These are phyloP conservation scores for Castanopsis chinensis DNA, from an alignment of 306 rosid species.

Conservation along the genomic window DNA sequence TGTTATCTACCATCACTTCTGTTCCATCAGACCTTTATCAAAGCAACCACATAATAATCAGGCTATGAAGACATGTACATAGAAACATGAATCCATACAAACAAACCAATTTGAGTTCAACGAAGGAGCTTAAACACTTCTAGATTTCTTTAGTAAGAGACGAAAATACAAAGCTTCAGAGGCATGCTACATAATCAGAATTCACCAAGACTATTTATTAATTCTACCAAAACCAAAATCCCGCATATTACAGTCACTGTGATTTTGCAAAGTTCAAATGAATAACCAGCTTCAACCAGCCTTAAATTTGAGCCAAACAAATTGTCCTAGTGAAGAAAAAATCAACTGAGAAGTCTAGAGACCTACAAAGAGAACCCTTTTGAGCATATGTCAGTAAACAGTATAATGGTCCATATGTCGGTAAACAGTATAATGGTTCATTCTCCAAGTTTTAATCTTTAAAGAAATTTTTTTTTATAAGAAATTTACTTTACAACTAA, in stretches of 20 bases:
- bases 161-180: not conserved
- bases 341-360: not conserved
- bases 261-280: not conserved
- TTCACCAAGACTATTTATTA: not conserved
- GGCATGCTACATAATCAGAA: not conserved
- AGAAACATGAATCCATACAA: slow-evolving; percentile 2
- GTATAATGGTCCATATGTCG: not conserved
- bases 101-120: not conserved
- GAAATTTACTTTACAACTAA: not conserved
- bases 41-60: slow-evolving; percentile 1
- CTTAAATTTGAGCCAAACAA: not conserved
- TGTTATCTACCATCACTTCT: slow-evolving; percentile 86
- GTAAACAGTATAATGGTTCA: not conserved
- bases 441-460: not conserved
- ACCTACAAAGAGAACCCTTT: not conserved
- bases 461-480: not conserved
- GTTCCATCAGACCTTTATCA: slow-evolving; percentile 73
- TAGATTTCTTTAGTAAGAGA: not conserved
- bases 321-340: not conserved
- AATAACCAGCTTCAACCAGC: not conserved
- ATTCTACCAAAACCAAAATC: not conserved
- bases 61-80: slow-evolving; percentile 2
- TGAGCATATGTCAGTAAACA: not conserved
- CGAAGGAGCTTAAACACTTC: not conserved
- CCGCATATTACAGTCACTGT: not conserved